Base-by-base conservation (phyloP, 176 grass and related monocot species). In the Olyra latifolia region DNA sequence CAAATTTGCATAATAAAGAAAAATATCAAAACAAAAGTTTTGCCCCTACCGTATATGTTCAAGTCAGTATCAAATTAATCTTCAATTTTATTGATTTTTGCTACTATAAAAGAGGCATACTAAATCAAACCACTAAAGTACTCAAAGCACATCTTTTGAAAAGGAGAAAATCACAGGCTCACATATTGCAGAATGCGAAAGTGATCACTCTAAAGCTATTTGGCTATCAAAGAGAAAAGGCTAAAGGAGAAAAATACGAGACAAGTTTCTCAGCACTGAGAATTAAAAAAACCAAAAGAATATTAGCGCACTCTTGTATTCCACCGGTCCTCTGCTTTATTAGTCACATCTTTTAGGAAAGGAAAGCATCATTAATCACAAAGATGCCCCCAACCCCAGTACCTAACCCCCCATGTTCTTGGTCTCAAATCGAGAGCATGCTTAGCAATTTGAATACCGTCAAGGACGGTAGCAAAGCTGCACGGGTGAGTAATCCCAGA, bases 301-400 rank as follows among this genome's bases (percentile, higher is more conserved):
- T 60, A 82, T 57, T 56, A 72, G 73, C 62, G 49, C 50, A 22
- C 60, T 54, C 78, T 12, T 40, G 58, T 35, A 75, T 45, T 78
- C 59, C 78, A 45, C 66, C 59, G 65, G 65, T 40, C 66, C 28
- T 53, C 69, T 67, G 63, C 42, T 90, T 90, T 90, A 67, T 39
- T 78, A 78, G 61, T 46, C 66, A 4, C 78, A 82, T 82, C 78
- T 90, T 82, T 90, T 62, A 72, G 78, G 27, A 90, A 86, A 90
- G 88, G 59, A 42, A 70, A 52, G 60, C 73, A 68, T 59, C 80
- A 73, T 66, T 84, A 84, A 84, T 65, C 57, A 82, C 23, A 64
- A 67, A 90, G 83, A 78, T 90, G 41, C 68, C 79, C 48, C 32
- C 32, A 35, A 35, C 4, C 5, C 1, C 22, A 27, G 72, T 68